Base-by-base conservation (phyloP, 805 yeast species). In the Barnettozyma californica region DNA sequence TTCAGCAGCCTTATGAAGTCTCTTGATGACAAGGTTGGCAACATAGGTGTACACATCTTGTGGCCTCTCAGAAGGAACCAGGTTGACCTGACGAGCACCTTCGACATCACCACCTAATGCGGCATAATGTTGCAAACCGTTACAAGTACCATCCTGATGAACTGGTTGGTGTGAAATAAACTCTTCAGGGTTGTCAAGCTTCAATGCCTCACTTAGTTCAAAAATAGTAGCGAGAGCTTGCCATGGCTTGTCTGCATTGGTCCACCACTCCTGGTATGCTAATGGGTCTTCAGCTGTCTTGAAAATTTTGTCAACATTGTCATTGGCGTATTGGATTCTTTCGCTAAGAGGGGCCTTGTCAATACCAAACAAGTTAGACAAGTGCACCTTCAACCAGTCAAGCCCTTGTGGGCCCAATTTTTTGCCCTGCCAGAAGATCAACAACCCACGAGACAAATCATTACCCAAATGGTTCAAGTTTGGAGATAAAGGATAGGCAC, bases 141-240 rank as follows among this genome's bases (percentile, higher is more conserved):
- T 86, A 69, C 95, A 86, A 0, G 94, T 84, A 57, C 95, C 95
- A 68, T 86, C 95, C 65, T 84, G 92, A 63, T 86, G 94, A 34
- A 86, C 84, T 1, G 94, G 92, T 53, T 83, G 82, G 62, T 81
- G 84, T 1, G 89, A 83, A 19, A 83, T 66, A 56, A 65, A 84
- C 52, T 81, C 73, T 14, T 79, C 75, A 9, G 94, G 94, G 54
- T 84, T 84, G 9, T 72, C 76, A 49, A 80, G 65, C 55, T 78
- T 71, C 55, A 73, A 65, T 1, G 91, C 94, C 46, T 78, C 82
- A 18, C 70, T 66, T 43, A 86, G 62, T 60, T 86, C 95, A 58
- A 78, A 74, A 58, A 87, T 83, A 2, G 85, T 77, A 21, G 88
- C 81, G 48, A 86, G 69, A 23, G 83, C 82, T 65, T 86, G 95